These are phyloP conservation scores for Phoenix dactylifera DNA, from an alignment of 176 grass and related monocot species.

Conservation along the genomic window DNA sequence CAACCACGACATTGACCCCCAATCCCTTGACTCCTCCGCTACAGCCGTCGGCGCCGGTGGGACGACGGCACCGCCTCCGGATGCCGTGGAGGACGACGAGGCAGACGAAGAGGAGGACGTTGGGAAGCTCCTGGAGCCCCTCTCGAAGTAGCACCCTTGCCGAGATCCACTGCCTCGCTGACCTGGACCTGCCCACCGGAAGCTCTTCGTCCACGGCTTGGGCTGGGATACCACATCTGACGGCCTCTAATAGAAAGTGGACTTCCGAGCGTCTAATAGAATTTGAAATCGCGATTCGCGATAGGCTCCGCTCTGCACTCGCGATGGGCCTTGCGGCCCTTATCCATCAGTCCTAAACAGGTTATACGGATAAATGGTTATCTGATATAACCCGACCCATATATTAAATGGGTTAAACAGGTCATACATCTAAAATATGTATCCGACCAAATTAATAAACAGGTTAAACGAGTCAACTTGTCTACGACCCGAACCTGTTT, in stretches of 20 bases:
- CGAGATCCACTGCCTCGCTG: constrained; percentile 62
- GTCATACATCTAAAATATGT: no score
- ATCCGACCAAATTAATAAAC: no score
- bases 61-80: constrained; percentile 14
- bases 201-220: constrained; percentile 93
- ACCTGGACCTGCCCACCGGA: constrained; percentile 76
- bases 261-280: no score
- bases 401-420: no score
- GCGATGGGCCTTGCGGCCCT: no score
- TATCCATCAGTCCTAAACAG: no score
- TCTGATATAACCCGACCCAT: no score
- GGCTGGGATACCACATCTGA: constrained; percentile 84
- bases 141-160: constrained; percentile 57
- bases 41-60: constrained; percentile 48
- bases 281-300: no score
- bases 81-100: constrained; percentile 3
- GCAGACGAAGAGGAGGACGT: constrained; percentile 39
- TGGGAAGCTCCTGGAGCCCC: constrained; percentile 58
- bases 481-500: no score
- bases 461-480: no score
- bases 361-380: no score
- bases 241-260: constrained; percentile 20
- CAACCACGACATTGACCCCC: constrained; percentile 27
- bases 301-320: no score
- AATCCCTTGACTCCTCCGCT: constrained; percentile 48